Percentiles rank a stretch among this genome's conserved stretches.
Evolutionary conservation across 352 stramenopile genomes (phyloP).

Genomic region (Aphanomyces cochlioides): DNA sequence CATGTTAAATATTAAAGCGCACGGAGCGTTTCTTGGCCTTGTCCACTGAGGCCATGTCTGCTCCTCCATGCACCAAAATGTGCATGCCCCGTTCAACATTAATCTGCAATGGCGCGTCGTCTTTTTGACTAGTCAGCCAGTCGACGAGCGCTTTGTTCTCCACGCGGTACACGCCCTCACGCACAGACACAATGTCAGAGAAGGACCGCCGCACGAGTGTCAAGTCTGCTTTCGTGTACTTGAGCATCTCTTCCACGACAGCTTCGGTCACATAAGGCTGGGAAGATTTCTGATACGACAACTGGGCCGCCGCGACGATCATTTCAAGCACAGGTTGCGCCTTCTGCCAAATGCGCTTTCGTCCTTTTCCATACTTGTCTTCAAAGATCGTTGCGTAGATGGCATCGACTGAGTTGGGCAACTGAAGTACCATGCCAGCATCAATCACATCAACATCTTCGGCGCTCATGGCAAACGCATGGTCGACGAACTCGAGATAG

Average conservation of each 20-base stretch:
- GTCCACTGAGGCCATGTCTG: neutral
- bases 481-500: constrained; percentile 76
- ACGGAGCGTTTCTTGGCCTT: neutral
- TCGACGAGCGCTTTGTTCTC: constrained; percentile 63
- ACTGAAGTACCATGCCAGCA: constrained; percentile 54
- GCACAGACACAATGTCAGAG: constrained; percentile 64
- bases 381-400: constrained; percentile 85
- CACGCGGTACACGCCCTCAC: constrained; percentile 63
- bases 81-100: constrained; percentile 24
- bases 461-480: constrained; percentile 47
- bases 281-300: constrained; percentile 45
- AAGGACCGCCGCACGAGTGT: constrained; percentile 69
- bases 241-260: constrained; percentile 57
- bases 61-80: constrained; percentile 9
- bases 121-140: constrained; percentile 57
- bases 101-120: constrained; percentile 42
- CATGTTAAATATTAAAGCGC: neutral
- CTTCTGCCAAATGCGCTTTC: constrained; percentile 72
- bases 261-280: constrained; percentile 56
- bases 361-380: constrained; percentile 79
- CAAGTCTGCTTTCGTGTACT: constrained; percentile 56
- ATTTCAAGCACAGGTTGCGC: constrained; percentile 66
- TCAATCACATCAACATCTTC: constrained; percentile 8
- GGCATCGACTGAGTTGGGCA: constrained; percentile 74
- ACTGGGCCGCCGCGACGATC: constrained; percentile 60